Conservation (phyloP, 2,329 filamentous ascomycete genomes). For the Colletotrichum musae region DNA sequence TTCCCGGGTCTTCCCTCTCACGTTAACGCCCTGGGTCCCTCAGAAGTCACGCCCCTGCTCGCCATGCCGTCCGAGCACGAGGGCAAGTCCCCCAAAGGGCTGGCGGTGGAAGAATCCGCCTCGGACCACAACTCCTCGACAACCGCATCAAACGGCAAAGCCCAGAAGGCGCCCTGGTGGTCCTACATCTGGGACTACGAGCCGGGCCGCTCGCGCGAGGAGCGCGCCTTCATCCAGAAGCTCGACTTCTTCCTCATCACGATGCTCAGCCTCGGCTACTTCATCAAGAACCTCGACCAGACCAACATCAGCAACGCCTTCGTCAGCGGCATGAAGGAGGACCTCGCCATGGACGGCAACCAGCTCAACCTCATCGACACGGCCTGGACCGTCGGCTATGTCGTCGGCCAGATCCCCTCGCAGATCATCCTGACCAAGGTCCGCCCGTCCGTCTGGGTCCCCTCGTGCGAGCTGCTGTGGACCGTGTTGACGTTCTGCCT, state of each 20-base stretch:
- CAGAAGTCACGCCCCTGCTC: conserved; percentile 38
- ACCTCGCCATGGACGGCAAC: conserved; percentile 47
- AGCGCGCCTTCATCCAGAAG: conserved; percentile 46
- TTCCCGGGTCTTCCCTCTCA: background rate
- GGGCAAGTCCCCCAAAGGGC: conserved; percentile 28
- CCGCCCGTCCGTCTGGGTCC: conserved; percentile 48
- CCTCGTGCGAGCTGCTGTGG: conserved; percentile 47
- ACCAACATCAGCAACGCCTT: conserved; percentile 47
- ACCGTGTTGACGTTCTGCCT: conserved; percentile 35
- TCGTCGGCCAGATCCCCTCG: conserved; percentile 47
- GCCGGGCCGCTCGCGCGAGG: conserved; percentile 45
- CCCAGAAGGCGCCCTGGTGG: conserved; percentile 50
- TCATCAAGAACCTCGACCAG: conserved; percentile 47
- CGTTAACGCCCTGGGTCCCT: conserved; percentile 19
- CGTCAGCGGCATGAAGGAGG: conserved; percentile 48
- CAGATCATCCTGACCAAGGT: conserved; percentile 48
- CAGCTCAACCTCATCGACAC: conserved; percentile 46
- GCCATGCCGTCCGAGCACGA: conserved; percentile 37
- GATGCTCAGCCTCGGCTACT: conserved; percentile 37
- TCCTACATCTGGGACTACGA: conserved; percentile 49
- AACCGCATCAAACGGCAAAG: background rate
- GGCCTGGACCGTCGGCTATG: conserved; percentile 46
- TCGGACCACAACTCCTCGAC: conserved; percentile 15
- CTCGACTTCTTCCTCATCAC: conserved; percentile 45
- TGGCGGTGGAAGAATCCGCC: conserved; percentile 21